Evolutionary conservation across 2,329 filamentous ascomycete genomes (phyloP).

Genomic region (Diaporthe eres): DNA sequence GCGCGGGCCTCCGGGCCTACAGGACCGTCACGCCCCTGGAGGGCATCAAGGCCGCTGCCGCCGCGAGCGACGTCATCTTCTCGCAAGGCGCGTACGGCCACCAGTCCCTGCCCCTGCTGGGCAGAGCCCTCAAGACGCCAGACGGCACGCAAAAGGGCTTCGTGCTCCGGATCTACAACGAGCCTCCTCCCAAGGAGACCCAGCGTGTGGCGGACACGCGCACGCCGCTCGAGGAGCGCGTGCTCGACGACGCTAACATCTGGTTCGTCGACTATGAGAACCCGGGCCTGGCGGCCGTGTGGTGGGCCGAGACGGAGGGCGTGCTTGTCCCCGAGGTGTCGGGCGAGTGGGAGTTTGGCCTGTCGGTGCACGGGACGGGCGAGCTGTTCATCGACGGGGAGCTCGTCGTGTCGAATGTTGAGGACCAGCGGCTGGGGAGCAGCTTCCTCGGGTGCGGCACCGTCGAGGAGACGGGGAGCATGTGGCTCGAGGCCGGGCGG

Average conservation of each 20-base stretch:
- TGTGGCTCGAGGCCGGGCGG: constrained; percentile 47
- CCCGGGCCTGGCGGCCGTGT: constrained; percentile 44
- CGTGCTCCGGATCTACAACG: constrained; percentile 48
- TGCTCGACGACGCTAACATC: constrained; percentile 45
- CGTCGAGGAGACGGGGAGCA: constrained; percentile 48
- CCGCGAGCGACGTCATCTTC: constrained; percentile 43
- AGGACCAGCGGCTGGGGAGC: constrained; percentile 51
- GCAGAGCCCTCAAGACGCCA: constrained; percentile 44
- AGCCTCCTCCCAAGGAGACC: constrained; percentile 35
- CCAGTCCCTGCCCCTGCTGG: constrained; percentile 51
- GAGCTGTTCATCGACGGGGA: constrained; percentile 52
- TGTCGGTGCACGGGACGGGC: constrained; percentile 53
- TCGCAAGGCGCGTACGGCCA: constrained; percentile 50
- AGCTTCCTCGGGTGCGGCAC: constrained; percentile 56
- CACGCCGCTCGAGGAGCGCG: constrained; percentile 44
- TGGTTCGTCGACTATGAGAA: constrained; percentile 49
- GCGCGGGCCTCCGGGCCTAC: constrained; percentile 51
- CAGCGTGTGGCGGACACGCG: constrained; percentile 18
- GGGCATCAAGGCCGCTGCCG: constrained; percentile 45
- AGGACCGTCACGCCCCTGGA: constrained; percentile 51
- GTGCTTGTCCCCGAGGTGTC: constrained; percentile 43
- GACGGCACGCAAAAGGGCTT: constrained; percentile 45
- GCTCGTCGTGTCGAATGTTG: constrained; percentile 51
- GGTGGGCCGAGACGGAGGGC: constrained; percentile 47
- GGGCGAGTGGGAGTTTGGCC: constrained; percentile 51